phyloP scores from a whole-genome alignment of 768 basidiomycete genomes.

The Russula compacta region DNA sequence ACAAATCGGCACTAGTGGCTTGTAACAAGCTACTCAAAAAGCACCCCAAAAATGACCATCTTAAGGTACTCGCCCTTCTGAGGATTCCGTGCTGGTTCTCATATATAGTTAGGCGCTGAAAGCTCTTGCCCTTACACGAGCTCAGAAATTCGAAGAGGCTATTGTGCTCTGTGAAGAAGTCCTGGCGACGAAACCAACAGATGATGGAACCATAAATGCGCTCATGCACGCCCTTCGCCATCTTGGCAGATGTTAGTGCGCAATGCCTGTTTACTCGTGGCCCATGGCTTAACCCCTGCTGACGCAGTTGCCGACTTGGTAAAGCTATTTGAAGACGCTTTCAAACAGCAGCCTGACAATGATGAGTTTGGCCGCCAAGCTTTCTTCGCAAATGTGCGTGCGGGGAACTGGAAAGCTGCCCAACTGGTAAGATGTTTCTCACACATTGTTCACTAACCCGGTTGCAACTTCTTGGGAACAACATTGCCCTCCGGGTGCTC shows the following conservation, averaged over 20 bases:
- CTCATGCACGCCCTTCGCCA: slow-evolving; percentile 80
- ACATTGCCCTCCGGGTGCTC: not conserved
- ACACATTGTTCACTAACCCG: not conserved
- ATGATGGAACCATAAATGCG: slow-evolving; percentile 64
- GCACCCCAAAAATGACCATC: slow-evolving; percentile 60
- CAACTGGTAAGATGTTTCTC: slow-evolving; percentile 50
- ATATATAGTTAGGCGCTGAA: slow-evolving; percentile 55
- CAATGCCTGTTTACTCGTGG: not conserved
- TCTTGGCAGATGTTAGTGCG: slow-evolving; percentile 52
- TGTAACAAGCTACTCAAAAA: slow-evolving; percentile 88
- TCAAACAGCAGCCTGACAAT: slow-evolving; percentile 68
- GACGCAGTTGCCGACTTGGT: slow-evolving; percentile 64
- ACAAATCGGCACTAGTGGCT: slow-evolving; percentile 75
- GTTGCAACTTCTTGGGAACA: not conserved
- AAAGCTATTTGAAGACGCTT: slow-evolving; percentile 80
- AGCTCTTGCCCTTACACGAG: slow-evolving; percentile 73
- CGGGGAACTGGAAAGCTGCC: slow-evolving; percentile 76
- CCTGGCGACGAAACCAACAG: slow-evolving; percentile 58
- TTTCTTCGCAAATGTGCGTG: slow-evolving; percentile 77
- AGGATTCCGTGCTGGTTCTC: not conserved
- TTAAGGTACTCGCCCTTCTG: slow-evolving; percentile 42
- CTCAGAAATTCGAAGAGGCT: slow-evolving; percentile 80
- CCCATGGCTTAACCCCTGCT: not conserved
- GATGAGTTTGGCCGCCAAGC: slow-evolving; percentile 80
- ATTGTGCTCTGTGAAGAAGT: slow-evolving; percentile 73